Conservation (phyloP, 2,329 filamentous ascomycete genomes). For the Colletotrichum acutatum region DNA sequence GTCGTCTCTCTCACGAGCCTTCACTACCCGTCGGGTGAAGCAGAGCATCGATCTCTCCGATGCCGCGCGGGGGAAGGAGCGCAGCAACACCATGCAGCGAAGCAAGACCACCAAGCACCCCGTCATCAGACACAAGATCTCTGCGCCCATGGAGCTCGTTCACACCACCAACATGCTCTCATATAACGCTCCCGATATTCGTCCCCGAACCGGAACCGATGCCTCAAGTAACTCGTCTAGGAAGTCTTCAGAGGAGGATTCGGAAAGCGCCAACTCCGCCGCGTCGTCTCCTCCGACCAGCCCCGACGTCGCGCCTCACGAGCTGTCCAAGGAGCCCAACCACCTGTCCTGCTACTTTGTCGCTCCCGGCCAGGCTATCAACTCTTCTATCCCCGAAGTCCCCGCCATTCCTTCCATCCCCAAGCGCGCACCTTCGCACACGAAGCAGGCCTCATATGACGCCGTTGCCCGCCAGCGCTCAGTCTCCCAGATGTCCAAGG, state of each 20-base stretch:
- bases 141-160: slow-evolving; percentile 84
- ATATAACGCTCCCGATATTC: slow-evolving; percentile 90
- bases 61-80: slow-evolving; percentile 39
- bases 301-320: slow-evolving; percentile 71
- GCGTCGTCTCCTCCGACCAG: slow-evolving; percentile 73
- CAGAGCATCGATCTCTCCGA: slow-evolving; percentile 60
- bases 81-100: slow-evolving; percentile 50
- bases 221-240: slow-evolving; percentile 63
- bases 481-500: slow-evolving; percentile 66
- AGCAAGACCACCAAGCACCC: slow-evolving; percentile 61
- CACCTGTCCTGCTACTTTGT: slow-evolving; percentile 76
- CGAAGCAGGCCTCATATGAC: slow-evolving; percentile 84
- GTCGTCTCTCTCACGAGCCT: slow-evolving; percentile 75
- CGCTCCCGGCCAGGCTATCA: slow-evolving; percentile 58
- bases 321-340: slow-evolving; percentile 67
- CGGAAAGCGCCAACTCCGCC: slow-evolving; percentile 68
- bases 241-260: slow-evolving; percentile 77
- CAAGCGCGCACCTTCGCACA: slow-evolving; percentile 84
- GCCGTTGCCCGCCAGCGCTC: slow-evolving; percentile 75
- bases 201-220: slow-evolving; percentile 55
- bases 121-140: slow-evolving; percentile 79
- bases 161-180: slow-evolving; percentile 97
- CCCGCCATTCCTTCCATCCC: slow-evolving; percentile 75
- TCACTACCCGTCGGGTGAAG: slow-evolving; percentile 76
- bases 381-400: slow-evolving; percentile 52